Base-by-base conservation (phyloP, 805 yeast species). In the Saccharomycopsis javanensis region DNA sequence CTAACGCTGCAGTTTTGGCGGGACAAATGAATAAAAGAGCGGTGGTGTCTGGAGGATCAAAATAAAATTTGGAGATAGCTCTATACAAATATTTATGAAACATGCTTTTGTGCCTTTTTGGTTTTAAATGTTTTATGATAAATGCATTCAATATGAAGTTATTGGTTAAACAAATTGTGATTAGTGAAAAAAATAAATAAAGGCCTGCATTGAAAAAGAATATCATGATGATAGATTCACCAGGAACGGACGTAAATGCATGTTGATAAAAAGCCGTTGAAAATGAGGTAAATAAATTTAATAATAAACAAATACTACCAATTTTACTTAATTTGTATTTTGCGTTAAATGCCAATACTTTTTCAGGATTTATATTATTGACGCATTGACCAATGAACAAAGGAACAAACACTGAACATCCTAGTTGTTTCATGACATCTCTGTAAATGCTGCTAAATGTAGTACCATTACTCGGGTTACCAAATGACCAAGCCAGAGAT, bases 1-100 rank as follows among this genome's bases (percentile, higher is more conserved):
- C 97, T 54, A 89, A 73, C 0, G 96, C 96, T 0, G 96, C 96
- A 0, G 96, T 89, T 69, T 89, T 90, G 1, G 97, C 96, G 4
- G 96, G 92, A 10, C 96, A 96, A 69, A 96, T 88, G 59, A 88
- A 76, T 85, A 89, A 79, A 54, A 90, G 78, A 11, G 91, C 77
- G 35, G 88, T 87, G 0, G 96, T 80, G 65, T 90, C 96, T 54
- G 73, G 69, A 63, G 83, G 79, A 64, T 76, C 75, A 69, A 86
- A 86, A 69, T 85, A 86, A 64, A 86, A 88, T 50, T 68, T 68
- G 66, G 81, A 79, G 23, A 59, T 8, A 4, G 33, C 33, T 23
- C 34, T 25, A 13, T 51, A 38, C 20, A 33, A 28, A 7, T 45
- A 23, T 8, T 23, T 35, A 15, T 52, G 50, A 23, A 45, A 34